Evolutionary conservation across 2,329 filamentous ascomycete species (phyloP).

Genomic region (Fusarium phyllophilum): DNA sequence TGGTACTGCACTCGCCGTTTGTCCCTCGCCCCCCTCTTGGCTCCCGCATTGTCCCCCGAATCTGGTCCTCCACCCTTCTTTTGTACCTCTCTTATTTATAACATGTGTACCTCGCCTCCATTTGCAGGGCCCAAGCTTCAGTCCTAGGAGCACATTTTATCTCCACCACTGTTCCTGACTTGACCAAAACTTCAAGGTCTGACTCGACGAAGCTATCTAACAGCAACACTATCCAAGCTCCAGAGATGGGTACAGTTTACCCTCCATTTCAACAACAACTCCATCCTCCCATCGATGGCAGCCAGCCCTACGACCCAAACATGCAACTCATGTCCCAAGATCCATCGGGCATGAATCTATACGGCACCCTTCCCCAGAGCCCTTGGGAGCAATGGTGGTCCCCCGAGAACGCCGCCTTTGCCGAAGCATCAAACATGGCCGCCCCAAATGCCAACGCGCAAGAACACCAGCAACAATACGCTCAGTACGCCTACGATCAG

Average conservation of each 20-base stretch:
- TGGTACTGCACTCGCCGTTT: neutral
- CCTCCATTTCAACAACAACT: neutral
- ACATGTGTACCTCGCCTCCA: neutral
- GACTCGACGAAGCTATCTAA: neutral
- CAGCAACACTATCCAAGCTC: no score
- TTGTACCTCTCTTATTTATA: neutral
- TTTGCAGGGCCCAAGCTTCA: neutral
- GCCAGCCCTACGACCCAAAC: neutral
- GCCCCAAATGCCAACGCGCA: neutral
- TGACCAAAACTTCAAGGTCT: no score
- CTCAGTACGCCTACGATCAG: neutral
- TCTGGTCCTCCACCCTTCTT: neutral
- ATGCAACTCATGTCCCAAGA: neutral
- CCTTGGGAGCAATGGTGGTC: neutral
- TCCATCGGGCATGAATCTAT: fast-evolving
- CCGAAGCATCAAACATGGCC: neutral
- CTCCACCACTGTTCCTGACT: neutral
- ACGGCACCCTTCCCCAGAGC: neutral
- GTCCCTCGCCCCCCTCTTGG: neutral
- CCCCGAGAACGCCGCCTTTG: neutral
- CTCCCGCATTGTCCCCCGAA: neutral
- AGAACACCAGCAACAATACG: neutral
- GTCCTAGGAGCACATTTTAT: neutral
- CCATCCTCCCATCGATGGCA: neutral
- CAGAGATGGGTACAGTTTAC: neutral